Percentiles rank a stretch among this genome's conserved stretches.
phyloP scores from a whole-genome alignment of 139 green algal genomes.

The Coelastrella sp. region DNA sequence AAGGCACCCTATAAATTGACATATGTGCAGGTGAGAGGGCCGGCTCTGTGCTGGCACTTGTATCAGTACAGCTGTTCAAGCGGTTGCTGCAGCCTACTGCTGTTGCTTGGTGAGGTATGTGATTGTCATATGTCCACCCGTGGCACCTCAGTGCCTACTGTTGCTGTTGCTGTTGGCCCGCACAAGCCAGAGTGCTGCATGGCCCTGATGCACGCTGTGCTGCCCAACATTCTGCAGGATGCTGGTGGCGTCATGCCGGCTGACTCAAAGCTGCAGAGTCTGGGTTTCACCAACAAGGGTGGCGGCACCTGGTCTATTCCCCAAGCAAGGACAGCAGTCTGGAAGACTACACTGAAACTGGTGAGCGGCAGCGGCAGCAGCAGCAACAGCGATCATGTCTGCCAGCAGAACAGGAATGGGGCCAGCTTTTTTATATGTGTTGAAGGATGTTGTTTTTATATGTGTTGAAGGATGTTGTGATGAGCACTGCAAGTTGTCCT shows the following conservation, averaged over 20 bases:
- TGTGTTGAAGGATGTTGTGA: no score
- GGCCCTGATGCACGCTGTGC: not conserved
- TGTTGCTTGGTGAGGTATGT: no score
- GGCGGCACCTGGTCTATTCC: not conserved
- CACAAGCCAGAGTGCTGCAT: not conserved
- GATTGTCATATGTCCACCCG: no score
- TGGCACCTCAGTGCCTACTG: not conserved
- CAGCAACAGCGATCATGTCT: no score
- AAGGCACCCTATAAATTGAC: constrained; percentile 8
- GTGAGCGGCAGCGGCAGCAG: not conserved
- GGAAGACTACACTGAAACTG: not conserved
- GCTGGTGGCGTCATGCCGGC: constrained; percentile 3
- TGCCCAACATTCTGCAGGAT: not conserved
- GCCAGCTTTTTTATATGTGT: no score
- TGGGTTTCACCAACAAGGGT: not conserved
- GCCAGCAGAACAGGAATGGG: no score
- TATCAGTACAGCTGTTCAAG: no score
- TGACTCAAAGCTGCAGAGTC: not conserved
- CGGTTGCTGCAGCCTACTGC: no score
- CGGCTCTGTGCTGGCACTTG: no score
- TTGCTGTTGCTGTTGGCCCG: not conserved
- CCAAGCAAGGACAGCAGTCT: not conserved
- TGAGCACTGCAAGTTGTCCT: no score
- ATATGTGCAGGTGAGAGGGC: constrained; percentile 2
- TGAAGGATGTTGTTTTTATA: no score